Conservation (phyloP, 2,329 filamentous ascomycete species). For the Fusarium brevicatenulatum region DNA sequence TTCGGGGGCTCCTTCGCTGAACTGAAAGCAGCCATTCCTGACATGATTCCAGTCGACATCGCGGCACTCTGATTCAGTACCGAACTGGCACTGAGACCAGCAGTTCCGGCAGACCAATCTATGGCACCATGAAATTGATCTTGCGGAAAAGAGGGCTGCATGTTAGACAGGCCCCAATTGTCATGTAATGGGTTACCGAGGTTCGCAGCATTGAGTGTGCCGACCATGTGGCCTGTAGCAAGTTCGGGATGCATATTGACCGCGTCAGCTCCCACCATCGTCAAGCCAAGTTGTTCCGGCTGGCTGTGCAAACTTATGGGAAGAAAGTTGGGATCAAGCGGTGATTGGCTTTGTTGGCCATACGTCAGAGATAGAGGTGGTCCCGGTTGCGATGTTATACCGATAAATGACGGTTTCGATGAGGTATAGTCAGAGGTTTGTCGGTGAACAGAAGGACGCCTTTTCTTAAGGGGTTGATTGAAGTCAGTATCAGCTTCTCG, state of each 20-base stretch:
- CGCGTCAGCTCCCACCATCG: slow-evolving; percentile 43
- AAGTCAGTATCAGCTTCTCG: slow-evolving; percentile 46
- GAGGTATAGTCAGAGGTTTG: slow-evolving; percentile 47
- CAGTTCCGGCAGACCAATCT: slow-evolving; percentile 44
- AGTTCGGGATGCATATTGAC: slow-evolving; percentile 44
- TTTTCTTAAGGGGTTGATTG: slow-evolving; percentile 45
- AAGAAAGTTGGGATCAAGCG: slow-evolving; percentile 43
- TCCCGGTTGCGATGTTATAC: slow-evolving; percentile 27
- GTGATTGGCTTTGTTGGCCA: slow-evolving; percentile 35
- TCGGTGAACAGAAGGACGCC: slow-evolving; percentile 42
- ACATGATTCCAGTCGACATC: slow-evolving; percentile 42
- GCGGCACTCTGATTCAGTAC: slow-evolving; percentile 43
- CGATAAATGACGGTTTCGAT: slow-evolving; percentile 46
- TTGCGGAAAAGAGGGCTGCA: slow-evolving; percentile 30
- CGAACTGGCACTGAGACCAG: slow-evolving; percentile 46
- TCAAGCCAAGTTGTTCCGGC: slow-evolving; percentile 42
- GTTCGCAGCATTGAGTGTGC: slow-evolving; percentile 38
- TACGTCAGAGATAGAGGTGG: slow-evolving; percentile 27
- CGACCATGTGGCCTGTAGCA: slow-evolving; percentile 9
- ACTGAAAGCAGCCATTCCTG: slow-evolving; percentile 23
- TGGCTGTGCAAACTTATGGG: slow-evolving; percentile 40
- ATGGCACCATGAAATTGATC: slow-evolving; percentile 41
- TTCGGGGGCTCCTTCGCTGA: slow-evolving; percentile 19
- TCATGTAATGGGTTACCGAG: slow-evolving; percentile 42
- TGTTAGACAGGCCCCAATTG: slow-evolving; percentile 43